Evolutionary conservation across 2,329 filamentous ascomycete species (phyloP).

Genomic region (Exophiala calicioides): DNA sequence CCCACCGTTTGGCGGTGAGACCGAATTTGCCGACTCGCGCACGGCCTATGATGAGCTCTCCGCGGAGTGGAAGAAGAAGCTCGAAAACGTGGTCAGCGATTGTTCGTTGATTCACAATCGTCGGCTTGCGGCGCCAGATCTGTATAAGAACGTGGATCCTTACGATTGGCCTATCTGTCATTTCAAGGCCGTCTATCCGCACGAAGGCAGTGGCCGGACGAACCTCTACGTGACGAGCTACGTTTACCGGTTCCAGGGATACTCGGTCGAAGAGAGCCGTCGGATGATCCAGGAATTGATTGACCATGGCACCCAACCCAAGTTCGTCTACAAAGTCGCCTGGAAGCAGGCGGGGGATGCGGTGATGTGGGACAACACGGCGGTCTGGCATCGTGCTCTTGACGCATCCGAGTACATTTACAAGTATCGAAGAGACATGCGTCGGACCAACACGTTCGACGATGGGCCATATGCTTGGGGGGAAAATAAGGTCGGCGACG

Average conservation of each 20-base stretch:
- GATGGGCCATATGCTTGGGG: too few relatives aligned
- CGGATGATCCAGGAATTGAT: background rate
- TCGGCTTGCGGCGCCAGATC: constrained; percentile 3
- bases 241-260: constrained; percentile 3
- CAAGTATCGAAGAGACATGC: constrained; percentile 53
- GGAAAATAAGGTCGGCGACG: constrained; percentile 1
- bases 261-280: background rate
- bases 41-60: constrained; percentile 9
- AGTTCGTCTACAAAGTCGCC: constrained; percentile 47
- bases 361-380: constrained; percentile 62
- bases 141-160: constrained; percentile 1
- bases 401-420: constrained; percentile 51
- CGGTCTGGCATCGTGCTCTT: constrained; percentile 55
- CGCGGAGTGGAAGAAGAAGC: background rate
- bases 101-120: constrained; percentile 6
- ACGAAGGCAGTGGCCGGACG: too few relatives aligned
- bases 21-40: constrained; percentile 5
- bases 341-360: constrained; percentile 54
- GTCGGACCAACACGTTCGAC: too few relatives aligned
- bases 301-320: constrained; percentile 37
- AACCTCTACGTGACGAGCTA: constrained; percentile 6
- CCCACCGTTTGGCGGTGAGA: constrained; percentile 3
- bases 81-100: background rate
- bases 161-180: too few relatives aligned
- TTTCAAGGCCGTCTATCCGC: too few relatives aligned